These are phyloP conservation scores for Xylaria sp. DNA, from an alignment of 2,329 filamentous ascomycete species.

Conservation along the genomic window DNA sequence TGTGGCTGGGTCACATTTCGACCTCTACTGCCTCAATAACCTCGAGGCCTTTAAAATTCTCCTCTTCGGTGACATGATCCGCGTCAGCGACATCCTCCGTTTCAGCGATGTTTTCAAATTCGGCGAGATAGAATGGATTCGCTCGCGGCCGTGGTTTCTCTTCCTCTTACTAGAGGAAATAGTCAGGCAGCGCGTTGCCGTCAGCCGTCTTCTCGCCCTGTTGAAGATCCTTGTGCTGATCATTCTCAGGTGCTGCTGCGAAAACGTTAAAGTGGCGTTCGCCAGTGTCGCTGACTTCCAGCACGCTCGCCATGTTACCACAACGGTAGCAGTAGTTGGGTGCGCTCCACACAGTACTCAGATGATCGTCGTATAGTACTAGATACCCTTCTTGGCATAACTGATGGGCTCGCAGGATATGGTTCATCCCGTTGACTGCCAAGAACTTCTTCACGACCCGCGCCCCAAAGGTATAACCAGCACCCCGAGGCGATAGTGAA, in stretches of 20 bases:
- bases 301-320: conserved; percentile 95
- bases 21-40: conserved; percentile 3
- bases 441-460: conserved; percentile 99
- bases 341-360: conserved; percentile 98
- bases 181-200: conserved; percentile 72
- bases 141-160: background rate
- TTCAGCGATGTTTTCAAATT: too few species aligned
- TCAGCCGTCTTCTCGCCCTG: conserved; percentile 77
- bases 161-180: conserved; percentile 67
- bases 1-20: background rate
- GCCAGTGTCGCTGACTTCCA: conserved; percentile 93
- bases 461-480: conserved; percentile 96
- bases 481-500: conserved; percentile 89
- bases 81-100: background rate
- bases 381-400: conserved; percentile 98
- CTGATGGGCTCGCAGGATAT: conserved; percentile 97
- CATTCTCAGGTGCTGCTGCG: conserved; percentile 95
- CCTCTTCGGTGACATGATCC: background rate
- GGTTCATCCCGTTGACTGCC: conserved; percentile 96
- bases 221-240: conserved; percentile 87
- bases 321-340: conserved; percentile 97
- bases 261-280: conserved; percentile 98
- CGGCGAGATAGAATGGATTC: background rate
- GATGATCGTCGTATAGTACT: conserved; percentile 90
- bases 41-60: background rate